These are phyloP conservation scores for Albifimbria verrucaria DNA, from an alignment of 2,329 filamentous ascomycete genomes.

Conservation along the genomic window DNA sequence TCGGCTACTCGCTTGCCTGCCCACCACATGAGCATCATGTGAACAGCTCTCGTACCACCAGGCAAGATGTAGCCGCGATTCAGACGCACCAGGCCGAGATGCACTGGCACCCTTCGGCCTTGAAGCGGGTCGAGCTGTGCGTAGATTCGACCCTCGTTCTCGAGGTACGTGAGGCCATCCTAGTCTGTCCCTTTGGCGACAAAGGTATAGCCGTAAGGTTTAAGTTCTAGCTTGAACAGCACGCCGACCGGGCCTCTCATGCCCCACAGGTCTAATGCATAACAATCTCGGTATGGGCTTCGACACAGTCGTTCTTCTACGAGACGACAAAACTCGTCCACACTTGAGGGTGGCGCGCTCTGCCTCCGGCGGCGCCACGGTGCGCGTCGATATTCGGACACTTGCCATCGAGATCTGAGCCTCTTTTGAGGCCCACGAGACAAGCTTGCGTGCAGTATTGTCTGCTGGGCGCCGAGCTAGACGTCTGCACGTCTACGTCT, in stretches of 20 bases:
- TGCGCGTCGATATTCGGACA: too few species aligned
- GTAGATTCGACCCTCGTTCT: constrained; percentile 16
- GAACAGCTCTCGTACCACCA: constrained; percentile 9
- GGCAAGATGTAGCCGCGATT: constrained; percentile 11
- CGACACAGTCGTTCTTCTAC: constrained; percentile 7
- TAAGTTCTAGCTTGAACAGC: constrained; percentile 17
- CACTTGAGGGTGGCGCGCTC: constrained; percentile 11
- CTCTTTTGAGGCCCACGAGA: too few species aligned
- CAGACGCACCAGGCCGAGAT: constrained; percentile 11
- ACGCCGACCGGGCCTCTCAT: constrained; percentile 8
- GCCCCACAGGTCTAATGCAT: constrained; percentile 5
- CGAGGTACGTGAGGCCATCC: background rate
- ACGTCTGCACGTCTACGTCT: too few species aligned
- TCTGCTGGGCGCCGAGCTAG: too few species aligned
- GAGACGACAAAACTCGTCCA: constrained; percentile 6
- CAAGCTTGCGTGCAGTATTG: too few species aligned
- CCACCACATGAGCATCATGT: constrained; percentile 23
- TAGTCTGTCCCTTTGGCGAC: constrained; percentile 16
- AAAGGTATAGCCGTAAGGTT: constrained; percentile 16
- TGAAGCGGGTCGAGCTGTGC: constrained; percentile 14
- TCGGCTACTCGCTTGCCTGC: constrained; percentile 9
- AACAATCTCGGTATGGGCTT: constrained; percentile 10
- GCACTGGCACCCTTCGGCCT: constrained; percentile 14
- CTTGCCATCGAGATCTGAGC: too few species aligned
- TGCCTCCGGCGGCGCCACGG: constrained; percentile 10